Base-by-base conservation (phyloP, 202 grass and related monocot species). In the Dendrocalamus latiflorus region DNA sequence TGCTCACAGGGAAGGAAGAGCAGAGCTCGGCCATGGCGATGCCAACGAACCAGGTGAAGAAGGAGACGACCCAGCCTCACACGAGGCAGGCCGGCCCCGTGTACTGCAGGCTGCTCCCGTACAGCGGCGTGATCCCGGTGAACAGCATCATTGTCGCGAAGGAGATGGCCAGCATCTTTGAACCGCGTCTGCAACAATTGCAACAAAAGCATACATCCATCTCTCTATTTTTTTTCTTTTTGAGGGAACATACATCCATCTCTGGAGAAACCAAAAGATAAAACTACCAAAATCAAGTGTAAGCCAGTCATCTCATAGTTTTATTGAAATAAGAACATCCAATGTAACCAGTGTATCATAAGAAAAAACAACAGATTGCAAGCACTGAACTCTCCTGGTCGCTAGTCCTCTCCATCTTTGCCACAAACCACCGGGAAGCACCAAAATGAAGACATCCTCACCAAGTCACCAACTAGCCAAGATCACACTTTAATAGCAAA, bases 121-220 rank as follows among this genome's bases (percentile, higher is more conserved):
- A 98, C 47, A 98, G 82, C 76, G 93, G 95, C 67, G 95, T 98
- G 83, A 98, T 98, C 68, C 95, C 95, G n/a, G 95, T 95, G 81
- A 98, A 98, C 20, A 98, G 87, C 74, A 93, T 98, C 95, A 98
- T 95, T 61, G 95, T 98, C n/a, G 93, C 95, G 90, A 98, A 98
- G 34, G 95, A 98, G 86, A 98, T 98, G 47, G 95, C 93, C 89
- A 98, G 79, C 62, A 93, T 95, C 95, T n/a, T 98, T 98, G 87
- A 98, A 95, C 87, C 95, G 68, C 73, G 95, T 95, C 95, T 98
- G 85, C 42, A 68, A 5, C 50, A 71, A 45, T 79, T 34, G 16
- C 24, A 30, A 44, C 38, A 41, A 15, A 62, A 59, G 12, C 6
- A 8, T 6, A 5, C 4, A 44, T 11, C 54, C 44, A 30, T 74